These are phyloP conservation scores for Tylopilus sp. DNA, from an alignment of 1,284 basidiomycete genomes.

Conservation along the genomic window DNA sequence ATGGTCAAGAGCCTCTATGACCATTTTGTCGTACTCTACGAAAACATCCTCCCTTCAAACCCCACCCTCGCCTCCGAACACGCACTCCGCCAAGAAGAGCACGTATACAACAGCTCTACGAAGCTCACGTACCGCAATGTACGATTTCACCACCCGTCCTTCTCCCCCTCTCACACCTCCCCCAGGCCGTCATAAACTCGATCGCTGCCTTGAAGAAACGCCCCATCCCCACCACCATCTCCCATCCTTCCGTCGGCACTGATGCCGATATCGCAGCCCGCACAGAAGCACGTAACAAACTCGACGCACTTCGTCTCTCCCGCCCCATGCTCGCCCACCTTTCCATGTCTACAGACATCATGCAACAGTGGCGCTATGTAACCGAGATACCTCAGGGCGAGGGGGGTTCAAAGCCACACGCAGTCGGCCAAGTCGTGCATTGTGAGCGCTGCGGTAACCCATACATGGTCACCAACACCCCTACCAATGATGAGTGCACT, in stretches of 20 bases:
- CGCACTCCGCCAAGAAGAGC: constrained; percentile 72
- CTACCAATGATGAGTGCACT: constrained; percentile 62
- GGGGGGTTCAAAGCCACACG: constrained; percentile 60
- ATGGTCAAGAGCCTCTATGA: constrained; percentile 71
- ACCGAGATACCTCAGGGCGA: constrained; percentile 60
- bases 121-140: constrained; percentile 81
- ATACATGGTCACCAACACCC: constrained; percentile 62
- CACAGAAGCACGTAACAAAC: constrained; percentile 54
- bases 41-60: constrained; percentile 45
- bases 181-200: constrained; percentile 68
- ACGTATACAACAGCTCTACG: constrained; percentile 66
- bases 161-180: constrained; percentile 10
- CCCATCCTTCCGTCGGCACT: constrained; percentile 80
- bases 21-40: constrained; percentile 66
- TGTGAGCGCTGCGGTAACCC: constrained; percentile 77
- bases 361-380: constrained; percentile 71
- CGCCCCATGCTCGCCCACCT: constrained; percentile 52
- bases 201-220: constrained; percentile 74
- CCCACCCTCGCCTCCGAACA: constrained; percentile 67
- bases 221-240: constrained; percentile 52
- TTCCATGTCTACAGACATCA: constrained; percentile 53
- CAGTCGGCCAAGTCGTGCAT: constrained; percentile 60
- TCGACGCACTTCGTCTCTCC: constrained; percentile 57
- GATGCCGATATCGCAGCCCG: constrained; percentile 62
- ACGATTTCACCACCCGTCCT: constrained; percentile 18